Evolutionary conservation across 2,329 filamentous ascomycete genomes (phyloP), one percentile per base, ranked within the genome.

Genomic region (Chalara sp.): DNA sequence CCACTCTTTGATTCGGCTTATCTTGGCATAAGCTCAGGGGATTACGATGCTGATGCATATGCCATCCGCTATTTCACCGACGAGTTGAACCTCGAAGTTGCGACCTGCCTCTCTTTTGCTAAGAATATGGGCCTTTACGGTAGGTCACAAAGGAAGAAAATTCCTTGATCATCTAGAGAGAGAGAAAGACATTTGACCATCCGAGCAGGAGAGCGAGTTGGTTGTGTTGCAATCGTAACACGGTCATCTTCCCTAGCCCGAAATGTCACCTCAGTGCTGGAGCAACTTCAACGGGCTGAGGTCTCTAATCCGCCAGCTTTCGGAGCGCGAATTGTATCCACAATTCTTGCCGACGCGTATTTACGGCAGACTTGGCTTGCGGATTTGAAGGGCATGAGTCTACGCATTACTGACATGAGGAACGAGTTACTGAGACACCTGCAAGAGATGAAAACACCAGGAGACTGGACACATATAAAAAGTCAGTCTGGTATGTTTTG

Each of bases 21-120:
- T 40, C 41, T 56, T 6, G 65, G 65, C 3, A 65, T 68, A 55
- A 61, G 58, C 46, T 62, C 63, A 7, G 65, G 65, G 6, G 53
- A 50, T 13, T 50, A 65, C 7, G 62, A 65, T 50, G 55, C 60
- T 39, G 65, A 68, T 54, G 61, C 62, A 21, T 67, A 60, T 58
- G 57, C 63, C 1, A 60, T 68, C 32, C 58, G 61, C 7, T 51
- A 63, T 48, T 67, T 67, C 39, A 57, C 67, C 12, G 63, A 67
- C 11, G 63, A 65, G 30, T 56, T 68, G 6, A 59, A 60, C 1
- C 61, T 74, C 51, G 79, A 83, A 63, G 71, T 78, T 5, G 74
- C 76, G 47, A 67, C 83, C 3, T 78, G 77, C 46, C 72, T 81
- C 62, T 83, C 80, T 0, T 83, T 83, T 58, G 78, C 80, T 2